Percentiles rank a stretch among this genome's conserved stretches.
These are phyloP conservation scores for Pseudocercospora eumusae DNA, from an alignment of 2,329 filamentous ascomycete genomes.

Conservation along the genomic window DNA sequence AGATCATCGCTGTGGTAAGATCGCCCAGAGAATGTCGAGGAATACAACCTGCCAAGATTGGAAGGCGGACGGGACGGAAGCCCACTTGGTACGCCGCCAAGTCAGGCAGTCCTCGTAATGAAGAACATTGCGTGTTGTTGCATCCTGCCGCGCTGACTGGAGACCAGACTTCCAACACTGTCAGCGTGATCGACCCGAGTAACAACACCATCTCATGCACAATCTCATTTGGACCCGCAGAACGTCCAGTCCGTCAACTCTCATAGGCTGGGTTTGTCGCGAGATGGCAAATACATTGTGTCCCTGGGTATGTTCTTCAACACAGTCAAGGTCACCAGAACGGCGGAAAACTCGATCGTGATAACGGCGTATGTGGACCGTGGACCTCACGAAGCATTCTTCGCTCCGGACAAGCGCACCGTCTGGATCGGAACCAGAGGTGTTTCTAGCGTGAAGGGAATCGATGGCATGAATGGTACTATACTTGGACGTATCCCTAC, in stretches of 20 bases:
- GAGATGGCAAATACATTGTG: conserved; percentile 9
- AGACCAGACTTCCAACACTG: too few relatives aligned
- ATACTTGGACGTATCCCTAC: conserved; percentile 10
- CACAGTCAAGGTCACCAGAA: conserved; percentile 11
- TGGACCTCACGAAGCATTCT: conserved; percentile 7
- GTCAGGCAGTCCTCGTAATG: too few relatives aligned
- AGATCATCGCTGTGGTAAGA: too few relatives aligned
- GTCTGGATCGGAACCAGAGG: conserved; percentile 15
- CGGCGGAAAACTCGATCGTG: conserved; percentile 8
- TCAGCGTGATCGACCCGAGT: too few relatives aligned
- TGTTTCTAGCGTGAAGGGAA: conserved; percentile 8
- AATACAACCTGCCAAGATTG: too few relatives aligned
- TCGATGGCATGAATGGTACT: conserved; percentile 13
- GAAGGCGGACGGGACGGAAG: too few relatives aligned
- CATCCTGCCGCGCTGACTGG: too few relatives aligned
- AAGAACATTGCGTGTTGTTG: too few relatives aligned
- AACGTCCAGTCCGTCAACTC: conserved; percentile 10
- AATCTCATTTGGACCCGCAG: conserved; percentile 2
- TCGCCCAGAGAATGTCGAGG: too few relatives aligned
- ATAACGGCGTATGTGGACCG: conserved; percentile 11
- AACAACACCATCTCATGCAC: not conserved
- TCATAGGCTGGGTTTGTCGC: conserved; percentile 9
- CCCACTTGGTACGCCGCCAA: too few relatives aligned
- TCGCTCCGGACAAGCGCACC: not conserved
- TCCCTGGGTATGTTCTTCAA: not conserved